These are phyloP conservation scores for Fusarium penzigii DNA, from an alignment of 2,329 filamentous ascomycete genomes.

Conservation along the genomic window DNA sequence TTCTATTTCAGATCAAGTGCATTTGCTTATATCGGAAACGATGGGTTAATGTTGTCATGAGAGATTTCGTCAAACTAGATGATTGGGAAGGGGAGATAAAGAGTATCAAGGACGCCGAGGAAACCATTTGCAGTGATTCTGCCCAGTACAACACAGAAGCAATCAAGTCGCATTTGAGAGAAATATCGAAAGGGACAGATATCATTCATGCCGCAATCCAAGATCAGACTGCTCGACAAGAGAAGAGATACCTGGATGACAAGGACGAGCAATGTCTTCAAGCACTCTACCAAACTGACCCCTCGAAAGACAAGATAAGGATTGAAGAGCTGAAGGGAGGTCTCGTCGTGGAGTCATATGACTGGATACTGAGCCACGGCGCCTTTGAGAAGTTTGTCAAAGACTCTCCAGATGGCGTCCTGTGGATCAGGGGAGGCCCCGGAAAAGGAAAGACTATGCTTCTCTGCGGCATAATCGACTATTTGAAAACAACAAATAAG, in stretches of 20 bases:
- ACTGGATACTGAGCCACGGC: constrained; percentile 36
- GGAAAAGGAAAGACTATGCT: constrained; percentile 49
- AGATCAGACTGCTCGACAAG: neutral
- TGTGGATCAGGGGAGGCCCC: constrained; percentile 41
- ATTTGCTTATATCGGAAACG: neutral
- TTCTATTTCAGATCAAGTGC: constrained; percentile 2
- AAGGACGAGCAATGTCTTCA: constrained; percentile 19
- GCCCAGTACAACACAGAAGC: neutral
- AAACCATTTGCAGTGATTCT: neutral
- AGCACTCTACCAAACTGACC: constrained; percentile 32
- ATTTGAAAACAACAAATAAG: constrained; percentile 32
- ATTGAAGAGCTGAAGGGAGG: constrained; percentile 39
- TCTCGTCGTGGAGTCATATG: constrained; percentile 33
- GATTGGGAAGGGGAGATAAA: neutral
- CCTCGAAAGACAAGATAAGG: constrained; percentile 35
- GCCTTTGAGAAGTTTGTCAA: constrained; percentile 20
- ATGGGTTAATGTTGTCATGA: neutral
- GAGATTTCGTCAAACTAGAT: neutral
- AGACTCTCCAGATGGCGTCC: constrained; percentile 18
- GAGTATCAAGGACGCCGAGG: constrained; percentile 1
- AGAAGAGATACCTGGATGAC: neutral
- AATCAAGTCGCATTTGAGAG: neutral
- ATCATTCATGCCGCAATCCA: neutral
- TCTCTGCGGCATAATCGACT: constrained; percentile 39
- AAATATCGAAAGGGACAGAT: neutral